phyloP scores from a whole-genome alignment of 2,329 filamentous ascomycete species.

The Apiospora malaysiana region DNA sequence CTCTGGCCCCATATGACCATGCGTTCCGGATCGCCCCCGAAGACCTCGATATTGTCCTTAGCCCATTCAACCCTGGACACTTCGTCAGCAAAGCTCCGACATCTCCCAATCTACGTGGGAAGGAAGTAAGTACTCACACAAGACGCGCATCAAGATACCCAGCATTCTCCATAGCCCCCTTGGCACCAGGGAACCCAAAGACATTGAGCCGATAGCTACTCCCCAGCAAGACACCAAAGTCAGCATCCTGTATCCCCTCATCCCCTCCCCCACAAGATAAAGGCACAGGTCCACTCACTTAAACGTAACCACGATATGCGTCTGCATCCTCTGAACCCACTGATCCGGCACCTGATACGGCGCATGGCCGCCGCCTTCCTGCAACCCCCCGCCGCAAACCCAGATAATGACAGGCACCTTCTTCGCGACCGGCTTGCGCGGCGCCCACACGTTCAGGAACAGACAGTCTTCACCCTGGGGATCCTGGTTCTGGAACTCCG shows the following conservation, averaged over 20 bases:
- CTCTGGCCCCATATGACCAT: constrained; percentile 27
- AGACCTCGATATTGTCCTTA: constrained; percentile 23
- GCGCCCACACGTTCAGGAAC: constrained; percentile 23
- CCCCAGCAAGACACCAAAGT: neutral
- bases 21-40: constrained; percentile 22
- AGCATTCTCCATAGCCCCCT: constrained; percentile 18
- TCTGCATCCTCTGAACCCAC: constrained; percentile 24
- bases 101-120: too few relatives aligned
- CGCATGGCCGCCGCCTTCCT: constrained; percentile 20
- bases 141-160: constrained; percentile 22
- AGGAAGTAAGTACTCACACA: neutral
- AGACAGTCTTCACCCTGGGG: constrained; percentile 13
- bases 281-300: neutral
- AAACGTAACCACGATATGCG: constrained; percentile 24
- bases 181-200: constrained; percentile 24
- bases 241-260: neutral
- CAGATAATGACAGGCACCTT: constrained; percentile 25
- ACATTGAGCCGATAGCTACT: constrained; percentile 23
- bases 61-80: constrained; percentile 20
- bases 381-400: constrained; percentile 19
- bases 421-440: neutral
- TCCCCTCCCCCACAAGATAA: too few relatives aligned
- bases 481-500: constrained; percentile 11
- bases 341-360: constrained; percentile 25
- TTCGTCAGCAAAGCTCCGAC: neutral